Evolutionary conservation across 805 yeast species (phyloP).

Genomic region (Metschnikowia picachoensis): DNA sequence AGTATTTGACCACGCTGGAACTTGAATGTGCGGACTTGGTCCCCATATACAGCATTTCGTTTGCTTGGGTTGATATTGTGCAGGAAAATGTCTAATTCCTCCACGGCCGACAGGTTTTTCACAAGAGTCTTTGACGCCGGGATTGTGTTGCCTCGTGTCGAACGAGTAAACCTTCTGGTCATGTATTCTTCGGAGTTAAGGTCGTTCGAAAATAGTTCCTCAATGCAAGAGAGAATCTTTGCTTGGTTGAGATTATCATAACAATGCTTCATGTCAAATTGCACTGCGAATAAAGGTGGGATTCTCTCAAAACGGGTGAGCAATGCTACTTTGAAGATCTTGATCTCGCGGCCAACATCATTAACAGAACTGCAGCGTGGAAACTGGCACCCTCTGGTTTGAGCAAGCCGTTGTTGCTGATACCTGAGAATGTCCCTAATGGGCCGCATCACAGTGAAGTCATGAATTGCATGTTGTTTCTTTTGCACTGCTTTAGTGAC

Average conservation of each 20-base stretch:
- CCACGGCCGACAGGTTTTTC: slow-evolving; percentile 13
- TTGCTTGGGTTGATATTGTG: not conserved
- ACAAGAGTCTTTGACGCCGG: slow-evolving; percentile 6
- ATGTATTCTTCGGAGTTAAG: slow-evolving; percentile 12
- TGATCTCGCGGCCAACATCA: slow-evolving; percentile 42
- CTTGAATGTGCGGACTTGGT: slow-evolving; percentile 29
- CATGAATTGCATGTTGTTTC: slow-evolving; percentile 30
- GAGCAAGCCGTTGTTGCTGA: slow-evolving; percentile 13
- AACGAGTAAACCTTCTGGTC: slow-evolving; percentile 5
- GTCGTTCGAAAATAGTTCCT: slow-evolving; percentile 18
- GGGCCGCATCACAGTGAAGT: slow-evolving; percentile 42
- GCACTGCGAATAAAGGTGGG: slow-evolving; percentile 48
- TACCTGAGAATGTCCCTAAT: slow-evolving; percentile 24
- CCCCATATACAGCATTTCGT: slow-evolving; percentile 21
- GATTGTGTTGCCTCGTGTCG: not conserved
- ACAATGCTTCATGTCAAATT: slow-evolving; percentile 74
- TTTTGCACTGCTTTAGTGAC: slow-evolving; percentile 20
- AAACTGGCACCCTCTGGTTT: slow-evolving; percentile 10
- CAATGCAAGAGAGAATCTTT: slow-evolving; percentile 34
- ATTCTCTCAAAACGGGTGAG: slow-evolving; percentile 14
- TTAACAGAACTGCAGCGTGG: slow-evolving; percentile 39
- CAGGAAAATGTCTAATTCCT: slow-evolving; percentile 14
- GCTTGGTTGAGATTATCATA: slow-evolving; percentile 66
- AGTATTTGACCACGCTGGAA: slow-evolving; percentile 44
- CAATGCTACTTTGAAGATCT: slow-evolving; percentile 31